A percentile compares a stretch with the other conserved stretches of the same genome.
phyloP scores from a whole-genome alignment of 352 stramenopile genomes.

The Pythium oligandrum region DNA sequence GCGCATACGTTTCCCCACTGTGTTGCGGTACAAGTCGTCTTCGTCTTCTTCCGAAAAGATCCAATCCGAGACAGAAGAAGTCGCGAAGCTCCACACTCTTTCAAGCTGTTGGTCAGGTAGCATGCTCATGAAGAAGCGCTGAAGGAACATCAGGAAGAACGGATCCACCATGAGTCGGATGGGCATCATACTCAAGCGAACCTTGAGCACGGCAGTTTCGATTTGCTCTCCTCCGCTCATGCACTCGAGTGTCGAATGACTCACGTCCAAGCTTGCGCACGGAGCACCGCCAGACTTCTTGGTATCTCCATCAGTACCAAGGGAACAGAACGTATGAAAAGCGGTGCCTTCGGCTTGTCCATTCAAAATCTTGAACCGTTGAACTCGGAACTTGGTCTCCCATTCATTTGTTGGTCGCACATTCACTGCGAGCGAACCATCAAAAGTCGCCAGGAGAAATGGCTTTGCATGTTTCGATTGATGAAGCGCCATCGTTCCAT shows the following conservation, averaged over 20 bases:
- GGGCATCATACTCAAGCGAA: slow-evolving; percentile 52
- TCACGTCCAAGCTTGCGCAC: slow-evolving; percentile 51
- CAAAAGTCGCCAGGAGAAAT: slow-evolving; percentile 42
- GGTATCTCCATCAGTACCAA: slow-evolving; percentile 5
- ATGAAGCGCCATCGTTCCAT: slow-evolving; percentile 49
- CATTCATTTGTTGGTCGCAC: slow-evolving; percentile 65
- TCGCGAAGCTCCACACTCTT: slow-evolving; percentile 75
- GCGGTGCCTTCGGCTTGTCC: slow-evolving; percentile 28
- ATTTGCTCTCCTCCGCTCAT: neutral
- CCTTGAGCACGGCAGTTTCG: slow-evolving; percentile 5
- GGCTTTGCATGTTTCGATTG: slow-evolving; percentile 37
- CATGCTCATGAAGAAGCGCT: slow-evolving; percentile 69
- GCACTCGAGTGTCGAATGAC: slow-evolving; percentile 10
- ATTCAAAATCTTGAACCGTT: slow-evolving; percentile 71
- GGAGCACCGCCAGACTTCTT: slow-evolving; percentile 7
- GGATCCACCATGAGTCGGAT: slow-evolving; percentile 71
- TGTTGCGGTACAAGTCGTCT: slow-evolving; percentile 23
- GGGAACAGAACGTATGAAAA: slow-evolving; percentile 62
- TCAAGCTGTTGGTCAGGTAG: slow-evolving; percentile 66
- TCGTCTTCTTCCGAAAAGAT: slow-evolving; percentile 69
- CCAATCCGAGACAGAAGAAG: slow-evolving; percentile 75
- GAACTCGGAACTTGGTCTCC: slow-evolving; percentile 51
- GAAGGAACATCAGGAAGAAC: slow-evolving; percentile 57
- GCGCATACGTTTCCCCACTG: slow-evolving; percentile 19
- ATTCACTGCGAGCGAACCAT: slow-evolving; percentile 51